These are phyloP conservation scores for Scenedesmus sp. DNA, from an alignment of 163 green algal genomes.

Conservation along the genomic window DNA sequence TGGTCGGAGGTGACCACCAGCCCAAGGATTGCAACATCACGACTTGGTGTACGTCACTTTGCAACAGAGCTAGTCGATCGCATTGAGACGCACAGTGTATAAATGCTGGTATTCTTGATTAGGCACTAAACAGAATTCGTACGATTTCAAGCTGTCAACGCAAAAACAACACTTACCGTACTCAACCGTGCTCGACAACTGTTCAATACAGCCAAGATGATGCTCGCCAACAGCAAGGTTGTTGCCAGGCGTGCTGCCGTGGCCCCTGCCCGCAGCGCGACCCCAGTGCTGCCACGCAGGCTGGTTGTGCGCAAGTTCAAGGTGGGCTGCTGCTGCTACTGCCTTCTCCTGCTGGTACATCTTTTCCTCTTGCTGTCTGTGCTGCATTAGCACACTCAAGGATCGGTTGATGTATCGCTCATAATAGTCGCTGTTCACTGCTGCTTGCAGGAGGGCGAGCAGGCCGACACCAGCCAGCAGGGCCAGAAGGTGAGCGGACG, in stretches of 20 bases:
- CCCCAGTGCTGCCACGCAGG: neutral
- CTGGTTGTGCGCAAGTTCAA: constrained; percentile 41
- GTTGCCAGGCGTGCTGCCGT: constrained; percentile 18
- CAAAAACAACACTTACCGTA: neutral
- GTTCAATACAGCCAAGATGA: constrained; percentile 18
- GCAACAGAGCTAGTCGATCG: neutral
- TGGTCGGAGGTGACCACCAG: neutral
- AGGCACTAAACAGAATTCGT: neutral
- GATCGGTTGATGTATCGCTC: neutral
- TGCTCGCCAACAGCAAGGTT: constrained; percentile 30
- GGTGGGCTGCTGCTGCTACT: neutral
- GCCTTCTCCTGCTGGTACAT: neutral
- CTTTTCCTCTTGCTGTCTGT: neutral
- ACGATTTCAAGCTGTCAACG: neutral
- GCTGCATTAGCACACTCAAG: neutral
- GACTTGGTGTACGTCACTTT: constrained; percentile 4
- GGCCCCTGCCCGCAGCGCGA: neutral
- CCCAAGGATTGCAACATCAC: constrained; percentile 12
- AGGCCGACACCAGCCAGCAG: constrained; percentile 52
- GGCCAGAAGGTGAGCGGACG: constrained; percentile 17
- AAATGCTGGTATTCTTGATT: neutral
- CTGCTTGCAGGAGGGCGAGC: constrained; percentile 49
- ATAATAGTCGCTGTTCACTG: neutral
- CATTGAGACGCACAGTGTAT: neutral
- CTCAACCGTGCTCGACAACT: neutral